A percentile compares a stretch with the other conserved stretches of the same genome.
Conservation (phyloP, 192 early-diverging fungal species). For the Lunasporangiospora selenospora region DNA sequence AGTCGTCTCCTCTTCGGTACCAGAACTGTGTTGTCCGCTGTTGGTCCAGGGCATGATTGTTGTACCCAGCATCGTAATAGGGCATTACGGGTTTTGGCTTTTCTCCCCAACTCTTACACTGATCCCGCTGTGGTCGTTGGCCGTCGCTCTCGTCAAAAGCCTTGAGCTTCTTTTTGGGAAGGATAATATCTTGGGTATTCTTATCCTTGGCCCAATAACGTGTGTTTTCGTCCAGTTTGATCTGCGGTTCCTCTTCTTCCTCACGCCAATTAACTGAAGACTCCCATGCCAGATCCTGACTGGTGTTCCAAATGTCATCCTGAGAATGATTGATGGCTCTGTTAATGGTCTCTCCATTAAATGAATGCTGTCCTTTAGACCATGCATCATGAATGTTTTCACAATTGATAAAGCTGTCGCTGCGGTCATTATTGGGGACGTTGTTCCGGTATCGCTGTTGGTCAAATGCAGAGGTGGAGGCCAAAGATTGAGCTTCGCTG, state of each 20-base stretch:
- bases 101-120: conserved; percentile 25
- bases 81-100: conserved; percentile 7
- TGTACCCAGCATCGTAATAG: conserved; percentile 22
- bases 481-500: too few species aligned
- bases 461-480: too few species aligned
- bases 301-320: too few species aligned
- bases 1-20: conserved; percentile 5
- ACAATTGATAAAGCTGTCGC: too few species aligned
- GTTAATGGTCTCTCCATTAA: too few species aligned
- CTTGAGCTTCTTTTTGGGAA: conserved; percentile 2
- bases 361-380: too few species aligned
- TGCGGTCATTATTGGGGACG: too few species aligned
- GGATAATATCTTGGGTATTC: conserved; percentile 11
- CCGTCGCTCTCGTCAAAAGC: not conserved
- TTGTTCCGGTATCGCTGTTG: too few species aligned
- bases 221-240: conserved; percentile 18
- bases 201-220: conserved; percentile 17
- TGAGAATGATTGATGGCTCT: too few species aligned
- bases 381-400: too few species aligned
- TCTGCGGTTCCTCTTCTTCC: conserved; percentile 1
- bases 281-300: too few species aligned
- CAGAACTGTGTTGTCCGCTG: conserved; percentile 27
- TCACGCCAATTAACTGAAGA: too few species aligned
- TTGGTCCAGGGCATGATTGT: conserved; percentile 21
- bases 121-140: not conserved